Base-by-base conservation (phyloP, 148 eudicot species). In the Arctostaphylos glauca region DNA sequence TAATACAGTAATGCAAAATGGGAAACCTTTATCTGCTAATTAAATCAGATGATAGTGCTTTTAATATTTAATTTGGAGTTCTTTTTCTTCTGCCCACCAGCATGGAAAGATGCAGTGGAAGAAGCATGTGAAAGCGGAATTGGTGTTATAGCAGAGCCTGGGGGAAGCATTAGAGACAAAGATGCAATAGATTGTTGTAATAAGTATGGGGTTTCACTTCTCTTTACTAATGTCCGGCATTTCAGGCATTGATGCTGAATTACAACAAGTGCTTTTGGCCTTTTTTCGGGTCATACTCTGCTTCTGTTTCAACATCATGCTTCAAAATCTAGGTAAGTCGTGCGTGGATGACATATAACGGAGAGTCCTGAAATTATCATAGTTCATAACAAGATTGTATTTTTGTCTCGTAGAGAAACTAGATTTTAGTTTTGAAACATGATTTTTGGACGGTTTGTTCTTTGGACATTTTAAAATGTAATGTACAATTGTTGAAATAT, bases 21-120 rank as follows among this genome's bases (percentile, higher is more conserved):
- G 25, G 53, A 6, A 44, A 21, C 38, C 19, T 19, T 50, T 12
- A 3, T 6, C 62, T 31, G 47, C 62, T 54, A 31, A 54, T 77
- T 6, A 5, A 70, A 67, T 50, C 38, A 67, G 5, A 67, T 80
- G 31, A 80, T 55, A 12, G 54, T 66, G 12, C 23, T 19, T 76
- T 23, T 52, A 23, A 23, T n/a, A n/a, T 41, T 3, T 79, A 38
- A 79, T 58, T 43, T 18, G 49, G 58, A 43, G 9, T 80, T 66
- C 16, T 62, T 60, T 74, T 80, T 66, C 16, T 70, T 60, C 68
- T 66, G 3, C 64, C 19, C 59, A 49, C 9, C 93, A 94, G 99
- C 99, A 21, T 96, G 99, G 99, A 90, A 90, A 8, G 99, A 96
- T 86, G 94, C 98, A 12, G 98, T 96, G 18, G 99, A 96, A 87